Evolutionary conservation across 2,329 filamentous ascomycete species (phyloP).

Genomic region (Volutella citrinella): DNA sequence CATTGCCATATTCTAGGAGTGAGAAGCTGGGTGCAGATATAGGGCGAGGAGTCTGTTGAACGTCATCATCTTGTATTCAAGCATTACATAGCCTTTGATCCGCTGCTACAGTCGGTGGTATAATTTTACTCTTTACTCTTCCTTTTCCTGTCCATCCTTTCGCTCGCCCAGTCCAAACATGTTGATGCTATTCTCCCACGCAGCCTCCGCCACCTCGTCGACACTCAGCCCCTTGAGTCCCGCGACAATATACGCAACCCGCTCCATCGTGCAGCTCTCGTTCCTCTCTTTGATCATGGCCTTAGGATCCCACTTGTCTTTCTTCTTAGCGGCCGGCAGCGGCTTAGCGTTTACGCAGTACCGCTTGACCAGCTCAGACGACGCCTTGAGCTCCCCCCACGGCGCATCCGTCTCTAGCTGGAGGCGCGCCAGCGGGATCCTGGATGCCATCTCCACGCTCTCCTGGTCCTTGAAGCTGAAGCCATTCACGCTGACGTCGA

Average conservation of each 20-base stretch:
- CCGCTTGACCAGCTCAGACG: constrained; percentile 30
- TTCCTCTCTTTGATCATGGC: constrained; percentile 50
- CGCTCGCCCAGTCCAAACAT: constrained; percentile 29
- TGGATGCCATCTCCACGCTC: constrained; percentile 21
- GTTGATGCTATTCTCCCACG: constrained; percentile 32
- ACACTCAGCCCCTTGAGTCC: constrained; percentile 42
- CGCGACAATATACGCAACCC: constrained; percentile 46
- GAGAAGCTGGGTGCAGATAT: too few relatives aligned
- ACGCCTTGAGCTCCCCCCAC: constrained; percentile 24
- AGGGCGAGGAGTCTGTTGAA: too few relatives aligned
- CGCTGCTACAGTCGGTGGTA: too few relatives aligned
- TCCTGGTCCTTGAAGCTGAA: constrained; percentile 36
- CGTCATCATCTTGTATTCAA: too few relatives aligned
- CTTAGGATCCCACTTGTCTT: constrained; percentile 43
- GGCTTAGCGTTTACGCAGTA: constrained; percentile 38
- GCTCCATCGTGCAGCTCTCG: constrained; percentile 46
- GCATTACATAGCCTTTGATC: too few relatives aligned
- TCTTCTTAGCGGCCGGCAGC: constrained; percentile 43
- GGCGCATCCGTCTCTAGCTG: constrained; percentile 27
- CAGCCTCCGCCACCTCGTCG: constrained; percentile 39
- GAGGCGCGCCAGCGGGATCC: constrained; percentile 18
- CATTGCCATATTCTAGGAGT: constrained; percentile 40
- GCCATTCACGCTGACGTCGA: constrained; percentile 41
- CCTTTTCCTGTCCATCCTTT: not conserved
- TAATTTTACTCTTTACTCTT: not conserved